Evolutionary conservation across 129 eudicot species (phyloP).

Genomic region (Flaveria sonorensis): DNA sequence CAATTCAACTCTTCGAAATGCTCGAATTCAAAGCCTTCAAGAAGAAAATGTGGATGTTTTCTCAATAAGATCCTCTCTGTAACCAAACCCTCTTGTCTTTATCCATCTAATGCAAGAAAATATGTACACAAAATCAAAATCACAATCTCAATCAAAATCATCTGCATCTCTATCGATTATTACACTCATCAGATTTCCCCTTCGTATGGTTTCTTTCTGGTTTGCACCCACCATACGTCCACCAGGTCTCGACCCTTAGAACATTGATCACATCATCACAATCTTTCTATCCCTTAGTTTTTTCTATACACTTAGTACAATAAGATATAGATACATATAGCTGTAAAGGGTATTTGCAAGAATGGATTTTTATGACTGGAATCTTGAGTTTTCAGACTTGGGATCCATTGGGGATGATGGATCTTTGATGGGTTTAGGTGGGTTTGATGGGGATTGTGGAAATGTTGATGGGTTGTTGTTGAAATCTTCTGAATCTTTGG

Average conservation of each 20-base stretch:
- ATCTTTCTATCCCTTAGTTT: background rate
- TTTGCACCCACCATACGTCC: slow-evolving; percentile 88
- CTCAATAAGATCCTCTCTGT: slow-evolving; percentile 33
- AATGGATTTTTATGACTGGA: slow-evolving; percentile 45
- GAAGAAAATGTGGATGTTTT: slow-evolving; percentile 80
- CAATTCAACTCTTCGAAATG: slow-evolving; percentile 48
- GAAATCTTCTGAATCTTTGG: slow-evolving; percentile 44
- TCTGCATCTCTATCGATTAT: slow-evolving; percentile 36
- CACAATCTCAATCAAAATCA: slow-evolving; percentile 20
- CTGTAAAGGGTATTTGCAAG: slow-evolving; percentile 33
- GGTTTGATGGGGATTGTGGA: slow-evolving; percentile 38
- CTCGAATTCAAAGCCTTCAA: slow-evolving; percentile 50
- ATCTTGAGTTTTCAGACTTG: slow-evolving; percentile 33
- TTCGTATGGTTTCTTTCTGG: slow-evolving; percentile 71
- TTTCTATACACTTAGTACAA: slow-evolving; percentile 16
- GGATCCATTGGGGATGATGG: slow-evolving; percentile 30
- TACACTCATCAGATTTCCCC: slow-evolving; percentile 42
- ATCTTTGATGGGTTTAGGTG: slow-evolving; percentile 32
- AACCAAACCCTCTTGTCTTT: slow-evolving; percentile 28
- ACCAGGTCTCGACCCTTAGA: slow-evolving; percentile 76
- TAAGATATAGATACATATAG: slow-evolving; percentile 14
- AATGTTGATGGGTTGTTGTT: slow-evolving; percentile 34
- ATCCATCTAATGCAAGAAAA: slow-evolving; percentile 40
- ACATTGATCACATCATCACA: background rate
- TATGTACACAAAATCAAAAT: slow-evolving; percentile 41